Evolutionary conservation across 768 basidiomycete genomes (phyloP).

Genomic region (Serendipita sp.): DNA sequence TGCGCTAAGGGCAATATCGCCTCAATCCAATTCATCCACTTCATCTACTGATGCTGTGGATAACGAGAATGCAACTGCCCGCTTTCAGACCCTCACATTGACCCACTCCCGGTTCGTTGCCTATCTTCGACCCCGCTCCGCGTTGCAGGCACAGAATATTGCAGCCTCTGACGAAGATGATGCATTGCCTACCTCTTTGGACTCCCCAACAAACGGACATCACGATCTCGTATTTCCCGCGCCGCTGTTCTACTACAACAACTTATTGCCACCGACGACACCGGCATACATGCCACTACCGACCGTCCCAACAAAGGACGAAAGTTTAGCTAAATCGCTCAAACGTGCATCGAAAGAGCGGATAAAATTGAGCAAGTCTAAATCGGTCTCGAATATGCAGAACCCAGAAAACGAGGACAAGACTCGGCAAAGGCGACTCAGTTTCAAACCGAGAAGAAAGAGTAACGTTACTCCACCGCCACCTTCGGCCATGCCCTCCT

Average conservation of each 20-base stretch:
- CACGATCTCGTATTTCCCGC: background rate
- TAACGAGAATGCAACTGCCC: background rate
- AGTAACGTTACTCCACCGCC: background rate
- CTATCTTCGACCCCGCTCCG: background rate
- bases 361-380: background rate
- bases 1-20: background rate
- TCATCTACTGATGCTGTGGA: background rate
- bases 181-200: background rate
- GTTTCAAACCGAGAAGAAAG: background rate
- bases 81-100: background rate
- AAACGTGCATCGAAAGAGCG: background rate
- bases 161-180: background rate
- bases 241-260: background rate
- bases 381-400: background rate
- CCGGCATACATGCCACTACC: constrained; percentile 3
- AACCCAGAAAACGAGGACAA: background rate
- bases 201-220: background rate
- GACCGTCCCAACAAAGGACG: background rate
- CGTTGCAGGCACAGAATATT: background rate
- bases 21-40: background rate
- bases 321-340: background rate
- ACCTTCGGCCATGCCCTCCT: background rate
- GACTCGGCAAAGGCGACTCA: background rate
- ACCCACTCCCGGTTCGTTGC: constrained; percentile 3
- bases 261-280: background rate